Evolutionary conservation across 495 filamentous ascomycete species (phyloP), one percentile per base, ranked within the genome.

Genomic region (Neurospora sp.): DNA sequence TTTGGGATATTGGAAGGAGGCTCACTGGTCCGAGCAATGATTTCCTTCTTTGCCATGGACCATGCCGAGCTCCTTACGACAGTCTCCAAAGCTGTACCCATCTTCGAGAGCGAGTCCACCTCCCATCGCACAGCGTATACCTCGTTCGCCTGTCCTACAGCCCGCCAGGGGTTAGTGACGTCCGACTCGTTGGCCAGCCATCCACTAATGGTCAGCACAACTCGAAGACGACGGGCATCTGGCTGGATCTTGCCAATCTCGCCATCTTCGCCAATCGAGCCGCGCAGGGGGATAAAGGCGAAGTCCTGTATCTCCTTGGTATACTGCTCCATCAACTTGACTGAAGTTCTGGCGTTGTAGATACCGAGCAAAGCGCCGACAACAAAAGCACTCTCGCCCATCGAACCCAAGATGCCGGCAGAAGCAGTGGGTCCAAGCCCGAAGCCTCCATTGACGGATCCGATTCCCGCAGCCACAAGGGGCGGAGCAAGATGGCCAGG

Each of bases 61-160:
- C 93, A 97, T 9, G 93, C 92, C 40, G 91, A 88, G 74, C 87
- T 92, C 73, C 89, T 92, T 18, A 96, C 85, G 72, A 97, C 86
- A 1, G 88, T 88, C 69, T 90, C 88, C 72, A 98, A 88, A 1
- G 92, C 86, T 75, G 87, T 89, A 0, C 93, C 94, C 31, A 98
- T 86, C 71, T 93, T 93, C 75, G 91, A 83, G 69, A 98, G 82
- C 0, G 91, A 85, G 46, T 94, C 90, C 11, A 91, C 82, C 78
- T 99, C 96, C 90, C 91, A 98, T 62, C 92, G 88, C 35, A 98
- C 86, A 4, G 90, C 92, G 77, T 97, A 98, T 10, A 91, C 88
- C 79, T 98, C 94, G 70, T 88, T 89, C 70, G 89, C 84, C 12
- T 83, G 79, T 5, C 90, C 91, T 39, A 98, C 81, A 23, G 91